A percentile compares a stretch with the other conserved stretches of the same genome.
phyloP scores from a whole-genome alignment of 495 filamentous ascomycete species.

The Astrothelium macrocarpum region DNA sequence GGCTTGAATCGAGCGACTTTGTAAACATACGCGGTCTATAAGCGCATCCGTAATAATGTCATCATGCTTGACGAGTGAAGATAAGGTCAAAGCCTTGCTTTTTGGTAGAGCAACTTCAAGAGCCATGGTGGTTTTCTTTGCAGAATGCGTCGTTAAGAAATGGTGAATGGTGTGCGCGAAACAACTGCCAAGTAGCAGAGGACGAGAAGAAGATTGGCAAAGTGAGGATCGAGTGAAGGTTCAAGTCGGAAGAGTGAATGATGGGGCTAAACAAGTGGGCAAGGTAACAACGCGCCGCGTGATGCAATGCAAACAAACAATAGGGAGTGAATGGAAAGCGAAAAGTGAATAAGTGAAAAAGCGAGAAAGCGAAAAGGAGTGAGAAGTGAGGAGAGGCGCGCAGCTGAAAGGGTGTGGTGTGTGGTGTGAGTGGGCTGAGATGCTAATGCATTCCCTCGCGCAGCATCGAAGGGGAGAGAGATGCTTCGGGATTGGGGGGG shows the following conservation, averaged over 20 bases:
- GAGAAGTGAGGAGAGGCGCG: conserved; percentile 1
- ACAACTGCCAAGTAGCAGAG: background rate
- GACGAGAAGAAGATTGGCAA: background rate
- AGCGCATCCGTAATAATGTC: conserved; percentile 94
- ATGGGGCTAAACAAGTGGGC: background rate
- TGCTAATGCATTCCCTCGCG: background rate
- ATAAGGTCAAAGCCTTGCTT: conserved; percentile 68
- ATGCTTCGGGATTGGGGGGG: background rate
- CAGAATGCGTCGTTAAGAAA: no score
- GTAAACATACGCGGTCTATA: conserved; percentile 72
- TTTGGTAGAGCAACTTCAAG: conserved; percentile 31
- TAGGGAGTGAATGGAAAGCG: background rate
- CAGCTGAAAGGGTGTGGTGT: background rate
- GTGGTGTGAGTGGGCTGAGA: background rate
- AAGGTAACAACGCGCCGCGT: background rate
- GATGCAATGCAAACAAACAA: conserved; percentile 8
- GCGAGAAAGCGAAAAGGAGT: conserved; percentile 6
- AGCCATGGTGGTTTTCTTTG: conserved; percentile 5
- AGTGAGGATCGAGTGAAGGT: background rate
- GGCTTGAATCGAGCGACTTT: background rate
- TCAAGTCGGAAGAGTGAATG: background rate
- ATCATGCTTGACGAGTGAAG: conserved; percentile 84
- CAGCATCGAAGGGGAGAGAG: background rate
- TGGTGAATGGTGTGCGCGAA: background rate
- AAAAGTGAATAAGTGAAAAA: no score